A percentile compares a stretch with the other conserved stretches of the same genome.
These are phyloP conservation scores for Trichosporon ovoides DNA, from an alignment of 1,284 basidiomycete species.

Conservation along the genomic window DNA sequence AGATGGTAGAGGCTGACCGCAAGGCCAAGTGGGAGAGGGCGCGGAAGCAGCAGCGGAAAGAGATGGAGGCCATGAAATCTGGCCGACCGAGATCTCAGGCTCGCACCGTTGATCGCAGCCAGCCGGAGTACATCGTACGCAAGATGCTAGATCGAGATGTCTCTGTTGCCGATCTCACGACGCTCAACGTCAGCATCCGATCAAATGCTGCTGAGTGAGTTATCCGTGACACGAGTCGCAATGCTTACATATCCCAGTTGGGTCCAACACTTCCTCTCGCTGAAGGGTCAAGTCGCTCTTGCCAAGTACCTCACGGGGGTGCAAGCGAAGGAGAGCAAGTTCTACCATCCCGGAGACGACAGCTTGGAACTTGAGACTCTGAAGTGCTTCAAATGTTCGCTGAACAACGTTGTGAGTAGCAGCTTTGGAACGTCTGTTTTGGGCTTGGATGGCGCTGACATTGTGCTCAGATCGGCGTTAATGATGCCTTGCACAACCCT, in stretches of 20 bases:
- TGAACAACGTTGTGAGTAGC: conserved; percentile 65
- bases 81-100: conserved; percentile 52
- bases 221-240: background rate
- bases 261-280: conserved; percentile 70
- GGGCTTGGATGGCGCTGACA: conserved; percentile 11
- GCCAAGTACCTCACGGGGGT: conserved; percentile 62
- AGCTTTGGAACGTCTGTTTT: background rate
- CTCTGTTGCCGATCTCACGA: conserved; percentile 29
- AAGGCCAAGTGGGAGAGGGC: conserved; percentile 67
- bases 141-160: conserved; percentile 39
- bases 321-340: background rate
- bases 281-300: conserved; percentile 78
- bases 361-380: conserved; percentile 81
- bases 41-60: conserved; percentile 56
- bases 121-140: conserved; percentile 61
- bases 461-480: conserved; percentile 60
- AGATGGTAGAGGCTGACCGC: conserved; percentile 78
- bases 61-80: conserved; percentile 54
- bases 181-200: conserved; percentile 54
- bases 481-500: conserved; percentile 72
- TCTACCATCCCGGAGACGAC: conserved; percentile 1
- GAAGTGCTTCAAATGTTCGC: conserved; percentile 78
- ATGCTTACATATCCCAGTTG: conserved; percentile 56
- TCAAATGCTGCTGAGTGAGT: conserved; percentile 71
- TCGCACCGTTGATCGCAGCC: conserved; percentile 53